These are phyloP conservation scores for Phyllosticta citrichinensis DNA, from an alignment of 2,329 filamentous ascomycete species.

Conservation along the genomic window DNA sequence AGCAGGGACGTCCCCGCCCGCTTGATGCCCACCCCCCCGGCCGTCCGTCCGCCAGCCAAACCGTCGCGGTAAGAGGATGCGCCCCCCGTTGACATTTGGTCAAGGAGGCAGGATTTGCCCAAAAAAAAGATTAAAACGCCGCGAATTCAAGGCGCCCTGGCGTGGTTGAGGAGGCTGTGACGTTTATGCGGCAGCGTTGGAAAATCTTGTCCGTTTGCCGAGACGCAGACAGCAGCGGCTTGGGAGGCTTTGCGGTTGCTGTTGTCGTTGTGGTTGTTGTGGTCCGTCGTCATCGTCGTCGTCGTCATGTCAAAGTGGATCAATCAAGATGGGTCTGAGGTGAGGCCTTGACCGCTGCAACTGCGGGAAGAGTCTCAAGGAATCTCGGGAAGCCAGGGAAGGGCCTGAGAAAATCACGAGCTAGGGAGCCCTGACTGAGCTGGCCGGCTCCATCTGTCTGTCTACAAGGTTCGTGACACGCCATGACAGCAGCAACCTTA, in stretches of 20 bases:
- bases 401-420: constrained; percentile 12
- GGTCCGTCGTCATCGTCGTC: background rate
- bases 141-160: constrained; percentile 6
- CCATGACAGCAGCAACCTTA: constrained; percentile 11
- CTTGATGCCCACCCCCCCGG: constrained; percentile 7
- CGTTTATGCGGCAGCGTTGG: constrained; percentile 8
- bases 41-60: background rate
- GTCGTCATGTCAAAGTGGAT: background rate
- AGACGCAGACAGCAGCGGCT: too few species aligned
- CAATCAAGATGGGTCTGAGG: background rate
- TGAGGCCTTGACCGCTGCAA: constrained; percentile 4
- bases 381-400: constrained; percentile 13
- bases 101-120: background rate
- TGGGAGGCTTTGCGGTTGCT: too few species aligned
- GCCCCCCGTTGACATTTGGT: background rate
- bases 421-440: constrained; percentile 2
- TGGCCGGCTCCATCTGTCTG: background rate
- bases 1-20: background rate
- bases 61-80: constrained; percentile 8
- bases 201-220: background rate
- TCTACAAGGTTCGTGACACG: constrained; percentile 9
- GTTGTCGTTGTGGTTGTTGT: background rate
- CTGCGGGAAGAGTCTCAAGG: constrained; percentile 10
- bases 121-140: background rate
- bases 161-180: background rate